phyloP scores from a whole-genome alignment of 805 yeast species.

The Wickerhamiella sorbophila region DNA sequence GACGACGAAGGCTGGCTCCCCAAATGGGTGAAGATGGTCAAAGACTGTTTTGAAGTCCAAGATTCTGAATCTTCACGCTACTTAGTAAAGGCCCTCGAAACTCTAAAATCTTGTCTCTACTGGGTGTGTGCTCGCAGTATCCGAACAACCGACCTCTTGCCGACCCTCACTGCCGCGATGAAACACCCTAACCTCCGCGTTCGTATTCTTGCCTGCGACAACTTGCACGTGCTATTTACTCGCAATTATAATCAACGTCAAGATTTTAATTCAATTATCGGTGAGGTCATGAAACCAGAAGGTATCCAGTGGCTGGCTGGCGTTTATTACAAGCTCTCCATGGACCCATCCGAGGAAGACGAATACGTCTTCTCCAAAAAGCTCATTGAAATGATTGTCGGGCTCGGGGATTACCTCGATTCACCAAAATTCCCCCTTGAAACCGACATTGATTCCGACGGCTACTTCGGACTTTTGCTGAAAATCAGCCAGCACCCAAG shows the following conservation, averaged over 20 bases:
- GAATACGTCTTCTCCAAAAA: constrained; percentile 74
- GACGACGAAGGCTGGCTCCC: constrained; percentile 76
- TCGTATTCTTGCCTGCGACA: constrained; percentile 75
- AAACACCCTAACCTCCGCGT: constrained; percentile 39
- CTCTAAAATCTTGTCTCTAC: constrained; percentile 76
- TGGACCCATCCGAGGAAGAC: constrained; percentile 60
- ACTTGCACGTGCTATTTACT: constrained; percentile 77
- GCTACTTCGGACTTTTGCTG: constrained; percentile 60
- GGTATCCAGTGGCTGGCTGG: constrained; percentile 58
- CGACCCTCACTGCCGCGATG: constrained; percentile 37
- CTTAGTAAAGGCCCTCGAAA: constrained; percentile 35
- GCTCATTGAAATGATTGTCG: constrained; percentile 84
- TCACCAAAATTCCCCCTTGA: constrained; percentile 24
- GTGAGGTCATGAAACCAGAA: constrained; percentile 55
- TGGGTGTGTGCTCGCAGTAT: constrained; percentile 80
- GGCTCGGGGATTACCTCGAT: constrained; percentile 60
- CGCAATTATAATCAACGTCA: constrained; percentile 49
- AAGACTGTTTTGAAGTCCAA: constrained; percentile 24
- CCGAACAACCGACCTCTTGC: constrained; percentile 48
- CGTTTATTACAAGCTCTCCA: constrained; percentile 40
- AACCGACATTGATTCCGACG: constrained; percentile 45
- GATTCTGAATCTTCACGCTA: not conserved
- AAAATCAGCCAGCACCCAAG: constrained; percentile 74
- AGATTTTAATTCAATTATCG: constrained; percentile 68
- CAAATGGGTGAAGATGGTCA: constrained; percentile 33